These are phyloP conservation scores for Mycena amicta DNA, from an alignment of 768 basidiomycete genomes.

Conservation along the genomic window DNA sequence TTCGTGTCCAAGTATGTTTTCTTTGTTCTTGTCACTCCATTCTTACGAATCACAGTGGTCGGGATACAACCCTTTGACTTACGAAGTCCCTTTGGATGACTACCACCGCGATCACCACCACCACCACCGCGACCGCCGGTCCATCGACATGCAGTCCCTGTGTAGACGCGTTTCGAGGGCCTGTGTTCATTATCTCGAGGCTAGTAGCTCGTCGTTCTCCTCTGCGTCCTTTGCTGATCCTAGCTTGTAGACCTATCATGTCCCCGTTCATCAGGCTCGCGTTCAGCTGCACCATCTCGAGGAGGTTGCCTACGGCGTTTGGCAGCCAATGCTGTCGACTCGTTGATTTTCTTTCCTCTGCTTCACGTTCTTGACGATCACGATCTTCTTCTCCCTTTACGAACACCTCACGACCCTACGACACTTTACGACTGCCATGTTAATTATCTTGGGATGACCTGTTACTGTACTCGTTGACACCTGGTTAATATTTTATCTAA, in stretches of 20 bases:
- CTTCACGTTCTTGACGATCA: background rate
- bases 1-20: conserved; percentile 60
- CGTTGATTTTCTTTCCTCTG: conserved; percentile 29
- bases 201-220: conserved; percentile 26
- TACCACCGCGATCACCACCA: conserved; percentile 65
- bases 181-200: conserved; percentile 77
- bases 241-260: conserved; percentile 57
- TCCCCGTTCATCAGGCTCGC: conserved; percentile 70
- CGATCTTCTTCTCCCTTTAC: background rate
- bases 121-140: conserved; percentile 64
- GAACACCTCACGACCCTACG: conserved; percentile 15
- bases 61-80: conserved; percentile 70
- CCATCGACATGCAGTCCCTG: conserved; percentile 66
- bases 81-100: conserved; percentile 72
- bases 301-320: conserved; percentile 66
- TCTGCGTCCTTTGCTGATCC: conserved; percentile 1
- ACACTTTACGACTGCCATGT: conserved; percentile 13
- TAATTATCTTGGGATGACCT: too few species aligned
- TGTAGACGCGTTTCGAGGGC: conserved; percentile 70
- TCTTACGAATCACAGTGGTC: conserved; percentile 52
- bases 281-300: conserved; percentile 73
- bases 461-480: too few species aligned
- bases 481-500: too few species aligned
- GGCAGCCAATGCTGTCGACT: conserved; percentile 69
- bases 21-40: conserved; percentile 3